Evolutionary conservation across 2,329 filamentous ascomycete species (phyloP), one percentile per base, ranked within the genome.

Genomic region (Talaromyces sp.): DNA sequence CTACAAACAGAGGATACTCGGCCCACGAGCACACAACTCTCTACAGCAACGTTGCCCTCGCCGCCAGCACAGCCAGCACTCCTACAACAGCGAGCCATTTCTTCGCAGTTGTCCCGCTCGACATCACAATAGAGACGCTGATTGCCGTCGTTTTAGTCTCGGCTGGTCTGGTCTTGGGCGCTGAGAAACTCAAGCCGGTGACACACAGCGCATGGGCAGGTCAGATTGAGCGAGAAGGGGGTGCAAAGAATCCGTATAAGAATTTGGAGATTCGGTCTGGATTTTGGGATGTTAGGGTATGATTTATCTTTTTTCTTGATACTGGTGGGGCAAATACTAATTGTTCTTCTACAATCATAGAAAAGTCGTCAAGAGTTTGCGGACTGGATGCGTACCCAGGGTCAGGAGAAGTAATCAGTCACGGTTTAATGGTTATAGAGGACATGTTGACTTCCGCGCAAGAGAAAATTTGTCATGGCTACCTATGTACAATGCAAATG

Each of bases 11-110:
- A 69, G 96, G 93, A 80, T 99, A 98, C 80, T 99, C 95, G 60
- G 93, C 93, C 56, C 91, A 97, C 79, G 95, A 99, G 81, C 91
- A 97, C 80, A 90, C 92, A 7, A 84, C 88, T 24, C 86, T 96
- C 59, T 87, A 89, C 70, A 86, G 89, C 64, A 83, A 84, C 70
- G 79, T 80, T 61, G 81, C 83, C 3, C 35, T 72, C 79, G 22
- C 73, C 80, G 14, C 72, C 80, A 2, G 70, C 77, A 60, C 73
- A 78, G 65, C 68, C 75, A 69, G 65, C 76, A 41, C 43, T 37
- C 57, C 61, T 62, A 84, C 98, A 1, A 7, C 56, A 45, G 56
- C 56, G 94, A 57, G 19, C 41, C 47, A 45, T 14, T 57, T 63
- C 49, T 54, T 54, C 61, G 60, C 59, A 19, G 58, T 66, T 33